These are phyloP conservation scores for Periconia sp. DNA, from an alignment of 2,329 filamentous ascomycete genomes.

Conservation along the genomic window DNA sequence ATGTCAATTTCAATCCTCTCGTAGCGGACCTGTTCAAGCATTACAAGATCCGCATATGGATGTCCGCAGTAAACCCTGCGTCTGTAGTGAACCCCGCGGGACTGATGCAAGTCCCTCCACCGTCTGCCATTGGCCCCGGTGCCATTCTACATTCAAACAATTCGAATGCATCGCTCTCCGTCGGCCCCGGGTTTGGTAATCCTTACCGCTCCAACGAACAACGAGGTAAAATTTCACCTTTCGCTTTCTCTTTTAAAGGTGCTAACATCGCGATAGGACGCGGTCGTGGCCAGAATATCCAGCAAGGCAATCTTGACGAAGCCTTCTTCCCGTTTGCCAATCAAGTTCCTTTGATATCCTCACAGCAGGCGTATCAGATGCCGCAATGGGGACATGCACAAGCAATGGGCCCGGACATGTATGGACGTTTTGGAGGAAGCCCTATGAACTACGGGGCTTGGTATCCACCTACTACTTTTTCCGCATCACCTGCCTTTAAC, in stretches of 20 bases:
- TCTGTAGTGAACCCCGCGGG: slow-evolving; percentile 64
- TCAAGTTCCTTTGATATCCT: slow-evolving; percentile 28
- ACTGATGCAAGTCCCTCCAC: slow-evolving; percentile 35
- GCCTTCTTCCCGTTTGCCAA: slow-evolving; percentile 34
- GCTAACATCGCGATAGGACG: slow-evolving; percentile 20
- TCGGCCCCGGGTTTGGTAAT: slow-evolving; percentile 38
- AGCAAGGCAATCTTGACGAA: slow-evolving; percentile 27
- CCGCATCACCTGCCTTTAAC: slow-evolving; percentile 25
- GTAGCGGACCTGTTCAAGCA: slow-evolving; percentile 98
- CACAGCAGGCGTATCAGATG: slow-evolving; percentile 30
- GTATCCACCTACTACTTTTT: slow-evolving; percentile 32
- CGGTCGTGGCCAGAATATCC: slow-evolving; percentile 16
- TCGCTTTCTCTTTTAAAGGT: neutral
- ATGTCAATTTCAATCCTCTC: slow-evolving; percentile 98
- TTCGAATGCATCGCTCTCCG: slow-evolving; percentile 21
- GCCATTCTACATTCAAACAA: slow-evolving; percentile 32
- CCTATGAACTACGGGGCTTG: slow-evolving; percentile 36
- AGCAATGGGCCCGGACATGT: slow-evolving; percentile 22
- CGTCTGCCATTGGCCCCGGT: slow-evolving; percentile 42
- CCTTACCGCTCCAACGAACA: slow-evolving; percentile 28
- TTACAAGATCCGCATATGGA: slow-evolving; percentile 99
- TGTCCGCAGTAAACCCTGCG: slow-evolving; percentile 97
- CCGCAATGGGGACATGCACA: slow-evolving; percentile 27
- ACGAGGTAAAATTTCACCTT: slow-evolving; percentile 22
- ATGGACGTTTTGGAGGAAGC: slow-evolving; percentile 26